Evolutionary conservation across 108 stramenopile genomes (phyloP).

Genomic region (Asterionellopsis glacialis): DNA sequence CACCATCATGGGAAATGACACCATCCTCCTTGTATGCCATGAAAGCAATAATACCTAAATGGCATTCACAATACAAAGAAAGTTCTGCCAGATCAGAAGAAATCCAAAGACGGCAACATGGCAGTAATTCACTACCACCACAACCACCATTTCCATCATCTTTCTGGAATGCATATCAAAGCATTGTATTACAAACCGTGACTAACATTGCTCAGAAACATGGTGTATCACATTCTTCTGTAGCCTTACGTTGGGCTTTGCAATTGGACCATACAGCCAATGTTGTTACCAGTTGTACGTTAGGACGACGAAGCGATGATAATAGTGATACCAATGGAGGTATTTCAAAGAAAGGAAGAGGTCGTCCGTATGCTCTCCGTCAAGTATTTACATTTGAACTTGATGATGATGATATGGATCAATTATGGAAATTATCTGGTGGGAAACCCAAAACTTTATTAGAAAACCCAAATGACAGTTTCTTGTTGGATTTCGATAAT

Average conservation of each 20-base stretch:
- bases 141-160: neutral
- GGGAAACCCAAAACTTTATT: no score
- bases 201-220: slow-evolving; percentile 46
- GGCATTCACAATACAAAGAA: neutral
- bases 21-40: neutral
- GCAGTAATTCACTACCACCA: neutral
- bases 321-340: no score
- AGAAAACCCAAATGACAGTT: no score
- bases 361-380: slow-evolving; percentile 40
- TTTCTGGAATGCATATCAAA: slow-evolving; percentile 29
- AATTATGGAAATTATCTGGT: slow-evolving; percentile 27
- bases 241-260: slow-evolving; percentile 61
- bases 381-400: slow-evolving; percentile 63
- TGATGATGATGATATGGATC: slow-evolving; percentile 64
- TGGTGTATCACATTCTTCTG: slow-evolving; percentile 46
- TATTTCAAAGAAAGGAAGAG: slow-evolving; percentile 18
- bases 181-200: slow-evolving; percentile 29
- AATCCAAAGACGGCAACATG: no score
- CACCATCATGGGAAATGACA: slow-evolving; percentile 8
- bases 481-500: neutral
- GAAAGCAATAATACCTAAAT: neutral
- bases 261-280: slow-evolving; percentile 36
- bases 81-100: no score
- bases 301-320: slow-evolving; percentile 6
- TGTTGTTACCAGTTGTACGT: slow-evolving; percentile 2